Evolutionary conservation across 2,329 filamentous ascomycete species (phyloP).

Genomic region (Diaporthe citriasiana): DNA sequence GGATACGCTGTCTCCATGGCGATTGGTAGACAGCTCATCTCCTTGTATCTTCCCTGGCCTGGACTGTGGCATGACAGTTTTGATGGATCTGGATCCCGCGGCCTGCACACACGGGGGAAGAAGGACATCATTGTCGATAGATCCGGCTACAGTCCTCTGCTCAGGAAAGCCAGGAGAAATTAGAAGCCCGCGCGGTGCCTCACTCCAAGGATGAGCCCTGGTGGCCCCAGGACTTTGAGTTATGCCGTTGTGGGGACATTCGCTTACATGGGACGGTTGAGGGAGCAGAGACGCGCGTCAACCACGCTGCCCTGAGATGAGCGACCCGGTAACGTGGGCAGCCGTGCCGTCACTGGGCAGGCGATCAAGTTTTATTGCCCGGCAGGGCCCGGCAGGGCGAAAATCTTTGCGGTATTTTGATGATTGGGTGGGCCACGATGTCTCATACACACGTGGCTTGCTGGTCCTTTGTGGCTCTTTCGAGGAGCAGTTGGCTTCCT

Average conservation of each 20-base stretch:
- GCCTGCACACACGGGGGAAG: background rate
- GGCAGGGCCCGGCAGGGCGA: slow-evolving; percentile 4
- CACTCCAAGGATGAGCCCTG: slow-evolving; percentile 28
- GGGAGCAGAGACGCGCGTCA: slow-evolving; percentile 35
- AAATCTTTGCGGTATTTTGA: slow-evolving; percentile 23
- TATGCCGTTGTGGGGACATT: slow-evolving; percentile 31
- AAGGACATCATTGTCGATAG: background rate
- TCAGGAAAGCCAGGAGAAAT: slow-evolving; percentile 10
- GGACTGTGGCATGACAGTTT: slow-evolving; percentile 14
- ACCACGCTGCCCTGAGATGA: slow-evolving; percentile 26
- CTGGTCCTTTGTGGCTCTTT: background rate
- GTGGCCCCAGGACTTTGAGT: slow-evolving; percentile 14
- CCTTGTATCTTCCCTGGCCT: background rate
- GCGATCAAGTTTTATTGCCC: background rate
- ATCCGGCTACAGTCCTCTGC: background rate
- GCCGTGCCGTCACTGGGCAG: slow-evolving; percentile 21
- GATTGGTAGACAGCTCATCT: background rate
- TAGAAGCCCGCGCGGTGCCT: background rate
- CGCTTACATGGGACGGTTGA: slow-evolving; percentile 30
- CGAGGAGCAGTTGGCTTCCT: background rate
- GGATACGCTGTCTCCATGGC: slow-evolving; percentile 10
- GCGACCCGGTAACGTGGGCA: slow-evolving; percentile 21
- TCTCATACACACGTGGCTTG: slow-evolving; percentile 29
- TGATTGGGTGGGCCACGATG: slow-evolving; percentile 6
- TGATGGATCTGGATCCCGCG: slow-evolving; percentile 7